Conservation (phyloP, 495 filamentous ascomycete species). For the Neurospora sp. region DNA sequence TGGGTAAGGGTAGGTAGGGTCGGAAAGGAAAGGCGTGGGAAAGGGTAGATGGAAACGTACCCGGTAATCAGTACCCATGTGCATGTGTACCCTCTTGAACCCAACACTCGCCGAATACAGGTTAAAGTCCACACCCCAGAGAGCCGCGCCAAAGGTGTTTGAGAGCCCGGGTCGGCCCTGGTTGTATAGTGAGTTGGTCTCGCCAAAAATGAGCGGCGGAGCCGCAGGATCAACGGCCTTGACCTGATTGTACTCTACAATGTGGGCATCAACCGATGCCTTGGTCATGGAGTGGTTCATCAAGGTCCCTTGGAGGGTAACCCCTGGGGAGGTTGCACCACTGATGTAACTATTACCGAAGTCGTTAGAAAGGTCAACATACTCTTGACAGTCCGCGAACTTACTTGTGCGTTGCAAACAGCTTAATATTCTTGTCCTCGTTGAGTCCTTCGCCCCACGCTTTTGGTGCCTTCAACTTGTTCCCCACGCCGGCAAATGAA, state of each 20-base stretch:
- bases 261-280: constrained; percentile 37
- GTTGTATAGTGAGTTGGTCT: constrained; percentile 56
- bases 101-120: constrained; percentile 46
- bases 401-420: constrained; percentile 58
- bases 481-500: constrained; percentile 47
- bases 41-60: constrained; percentile 4
- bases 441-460: constrained; percentile 46
- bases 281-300: constrained; percentile 56
- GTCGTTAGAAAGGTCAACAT: constrained; percentile 3
- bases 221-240: constrained; percentile 23
- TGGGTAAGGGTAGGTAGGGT: not conserved
- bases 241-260: constrained; percentile 34
- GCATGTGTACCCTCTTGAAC: constrained; percentile 55
- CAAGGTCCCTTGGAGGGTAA: constrained; percentile 53
- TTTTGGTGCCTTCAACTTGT: constrained; percentile 40
- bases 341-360: constrained; percentile 47
- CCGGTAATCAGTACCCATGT: constrained; percentile 55
- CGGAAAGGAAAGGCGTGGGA: not conserved
- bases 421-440: constrained; percentile 37
- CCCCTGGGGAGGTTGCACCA: constrained; percentile 49
- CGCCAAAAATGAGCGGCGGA: constrained; percentile 53
- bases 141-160: constrained; percentile 60
- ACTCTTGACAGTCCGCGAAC: constrained; percentile 4
- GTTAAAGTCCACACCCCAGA: constrained; percentile 61
- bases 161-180: constrained; percentile 53